These are phyloP conservation scores for Coniochaeta sp. DNA, from an alignment of 2,329 filamentous ascomycete genomes.

Conservation along the genomic window DNA sequence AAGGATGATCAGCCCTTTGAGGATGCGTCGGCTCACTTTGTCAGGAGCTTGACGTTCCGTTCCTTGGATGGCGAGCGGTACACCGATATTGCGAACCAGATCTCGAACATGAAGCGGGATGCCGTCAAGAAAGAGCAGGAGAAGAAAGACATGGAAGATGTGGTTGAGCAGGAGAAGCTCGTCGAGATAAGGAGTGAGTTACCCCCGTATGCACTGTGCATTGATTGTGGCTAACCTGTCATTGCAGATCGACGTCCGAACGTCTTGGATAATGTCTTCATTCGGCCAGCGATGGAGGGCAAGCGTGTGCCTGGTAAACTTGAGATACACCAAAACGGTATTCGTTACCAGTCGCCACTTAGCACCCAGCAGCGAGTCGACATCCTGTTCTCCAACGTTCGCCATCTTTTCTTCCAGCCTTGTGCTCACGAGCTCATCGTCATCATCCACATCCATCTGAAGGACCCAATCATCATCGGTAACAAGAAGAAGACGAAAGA, in stretches of 20 bases:
- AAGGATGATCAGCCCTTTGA: conserved; percentile 98
- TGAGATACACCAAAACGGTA: conserved; percentile 98
- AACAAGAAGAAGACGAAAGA: conserved; percentile 98
- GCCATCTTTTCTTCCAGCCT: conserved; percentile 97
- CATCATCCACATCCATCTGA: conserved; percentile 95
- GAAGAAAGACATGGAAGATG: conserved; percentile 99
- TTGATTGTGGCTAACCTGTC: conserved; percentile 8
- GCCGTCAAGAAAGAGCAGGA: conserved; percentile 89
- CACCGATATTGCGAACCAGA: conserved; percentile 84
- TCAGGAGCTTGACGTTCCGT: conserved; percentile 89
- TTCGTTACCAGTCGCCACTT: conserved; percentile 81
- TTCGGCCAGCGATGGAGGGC: conserved; percentile 90
- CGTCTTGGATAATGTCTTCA: conserved; percentile 88
- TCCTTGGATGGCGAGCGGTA: conserved; percentile 86
- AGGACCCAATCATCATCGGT: conserved; percentile 95
- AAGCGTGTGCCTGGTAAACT: conserved; percentile 95
- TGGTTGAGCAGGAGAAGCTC: conserved; percentile 97
- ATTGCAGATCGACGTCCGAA: conserved; percentile 75
- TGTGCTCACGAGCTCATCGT: conserved; percentile 95
- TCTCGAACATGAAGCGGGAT: conserved; percentile 93
- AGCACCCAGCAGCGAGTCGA: conserved; percentile 80
- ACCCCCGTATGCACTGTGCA: not conserved
- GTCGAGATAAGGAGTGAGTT: conserved; percentile 81
- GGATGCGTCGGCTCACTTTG: conserved; percentile 90
- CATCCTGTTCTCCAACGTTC: conserved; percentile 95